Percentiles rank a stretch among this genome's conserved stretches.
Evolutionary conservation across 495 filamentous ascomycete species (phyloP).

Genomic region (Sabuloglossum arenarium): DNA sequence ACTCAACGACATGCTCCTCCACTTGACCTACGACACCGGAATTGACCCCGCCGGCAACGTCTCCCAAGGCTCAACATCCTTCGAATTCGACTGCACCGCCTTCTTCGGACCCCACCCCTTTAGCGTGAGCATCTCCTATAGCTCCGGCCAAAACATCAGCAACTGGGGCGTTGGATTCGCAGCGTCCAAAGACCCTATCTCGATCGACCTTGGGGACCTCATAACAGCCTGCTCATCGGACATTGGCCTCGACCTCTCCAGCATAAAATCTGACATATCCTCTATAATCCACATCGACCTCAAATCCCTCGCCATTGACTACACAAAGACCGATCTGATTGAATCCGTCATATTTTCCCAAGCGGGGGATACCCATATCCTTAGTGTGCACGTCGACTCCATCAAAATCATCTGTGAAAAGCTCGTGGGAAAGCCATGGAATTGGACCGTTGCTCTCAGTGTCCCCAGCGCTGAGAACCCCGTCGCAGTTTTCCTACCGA

Average conservation of each 20-base stretch:
- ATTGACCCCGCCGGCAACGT: neutral
- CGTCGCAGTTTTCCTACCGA: neutral
- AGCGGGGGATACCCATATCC: neutral
- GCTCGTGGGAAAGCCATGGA: neutral
- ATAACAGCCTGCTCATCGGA: neutral
- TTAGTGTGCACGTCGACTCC: neutral
- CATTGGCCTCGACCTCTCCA: neutral
- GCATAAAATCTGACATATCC: neutral
- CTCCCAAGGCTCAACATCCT: neutral
- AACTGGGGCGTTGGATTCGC: neutral
- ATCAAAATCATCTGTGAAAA: neutral
- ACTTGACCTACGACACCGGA: neutral
- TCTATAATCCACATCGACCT: neutral
- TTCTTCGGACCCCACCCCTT: neutral
- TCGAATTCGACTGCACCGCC: neutral
- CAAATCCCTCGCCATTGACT: neutral
- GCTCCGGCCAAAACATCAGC: neutral
- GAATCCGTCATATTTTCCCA: neutral
- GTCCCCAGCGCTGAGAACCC: neutral
- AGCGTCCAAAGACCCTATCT: neutral
- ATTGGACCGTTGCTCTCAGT: neutral
- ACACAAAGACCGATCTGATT: neutral
- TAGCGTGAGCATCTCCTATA: neutral
- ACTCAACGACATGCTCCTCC: neutral
- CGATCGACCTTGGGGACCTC: neutral